Evolutionary conservation across 805 yeast genomes (phyloP).

Genomic region (Sugiyamaella boreocaroliniensis): DNA sequence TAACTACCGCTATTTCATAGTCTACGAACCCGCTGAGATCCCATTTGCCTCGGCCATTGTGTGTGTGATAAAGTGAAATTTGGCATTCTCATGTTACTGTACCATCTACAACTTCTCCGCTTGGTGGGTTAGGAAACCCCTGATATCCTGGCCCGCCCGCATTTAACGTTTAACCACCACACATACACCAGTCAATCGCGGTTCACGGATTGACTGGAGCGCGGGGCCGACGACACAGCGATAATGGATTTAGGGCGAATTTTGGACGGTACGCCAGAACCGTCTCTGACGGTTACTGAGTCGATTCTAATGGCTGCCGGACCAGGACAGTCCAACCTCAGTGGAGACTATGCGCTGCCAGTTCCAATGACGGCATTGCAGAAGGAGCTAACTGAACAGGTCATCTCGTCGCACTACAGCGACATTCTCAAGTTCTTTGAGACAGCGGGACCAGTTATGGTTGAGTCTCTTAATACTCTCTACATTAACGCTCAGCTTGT

Average conservation of each 20-base stretch:
- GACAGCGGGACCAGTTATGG: slow-evolving; percentile 48
- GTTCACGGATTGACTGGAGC: neutral
- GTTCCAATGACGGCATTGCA: slow-evolving; percentile 84
- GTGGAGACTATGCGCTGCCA: slow-evolving; percentile 67
- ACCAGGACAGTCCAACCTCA: slow-evolving; percentile 19
- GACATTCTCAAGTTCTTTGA: slow-evolving; percentile 86
- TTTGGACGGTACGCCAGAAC: slow-evolving; percentile 79
- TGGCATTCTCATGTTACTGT: too few relatives aligned
- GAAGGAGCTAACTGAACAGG: slow-evolving; percentile 82
- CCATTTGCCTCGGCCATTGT: slow-evolving; percentile 1
- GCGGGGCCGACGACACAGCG: too few relatives aligned
- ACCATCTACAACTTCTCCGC: too few relatives aligned
- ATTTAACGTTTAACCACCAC: neutral
- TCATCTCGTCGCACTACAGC: slow-evolving; percentile 82
- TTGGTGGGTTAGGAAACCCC: too few relatives aligned
- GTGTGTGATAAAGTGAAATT: neutral
- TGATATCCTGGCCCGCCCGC: too few relatives aligned
- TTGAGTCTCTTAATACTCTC: slow-evolving; percentile 72
- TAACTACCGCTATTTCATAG: too few relatives aligned
- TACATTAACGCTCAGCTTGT: slow-evolving; percentile 70
- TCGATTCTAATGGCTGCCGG: slow-evolving; percentile 24
- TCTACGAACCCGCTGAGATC: slow-evolving; percentile 12
- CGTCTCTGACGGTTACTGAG: slow-evolving; percentile 47
- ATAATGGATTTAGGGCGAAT: slow-evolving; percentile 71
- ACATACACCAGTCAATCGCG: neutral